Percentiles rank a stretch among this genome's conserved stretches.
These are phyloP conservation scores for Cytospora leucostoma DNA, from an alignment of 2,329 filamentous ascomycete species.

Conservation along the genomic window DNA sequence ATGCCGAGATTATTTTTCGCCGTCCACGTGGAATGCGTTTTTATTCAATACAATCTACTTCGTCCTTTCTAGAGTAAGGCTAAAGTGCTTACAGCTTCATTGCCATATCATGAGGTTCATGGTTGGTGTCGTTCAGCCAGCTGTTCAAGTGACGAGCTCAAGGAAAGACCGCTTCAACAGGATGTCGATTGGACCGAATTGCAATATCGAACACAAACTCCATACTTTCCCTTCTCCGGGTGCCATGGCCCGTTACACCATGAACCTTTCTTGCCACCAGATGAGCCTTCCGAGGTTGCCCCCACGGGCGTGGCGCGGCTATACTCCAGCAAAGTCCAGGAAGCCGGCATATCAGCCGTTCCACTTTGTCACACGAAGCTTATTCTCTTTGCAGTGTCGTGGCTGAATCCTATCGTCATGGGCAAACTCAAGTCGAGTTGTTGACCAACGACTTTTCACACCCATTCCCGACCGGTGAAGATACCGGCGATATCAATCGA, in stretches of 20 bases:
- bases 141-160: not conserved
- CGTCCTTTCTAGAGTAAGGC: not conserved
- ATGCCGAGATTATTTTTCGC: not conserved
- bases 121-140: not conserved
- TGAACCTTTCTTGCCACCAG: too few species aligned
- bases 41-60: not conserved
- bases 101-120: not conserved
- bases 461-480: not conserved
- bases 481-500: not conserved
- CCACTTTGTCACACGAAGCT: too few species aligned
- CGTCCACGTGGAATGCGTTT: not conserved
- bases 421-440: too few species aligned
- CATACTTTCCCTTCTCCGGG: not conserved
- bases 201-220: not conserved
- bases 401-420: too few species aligned
- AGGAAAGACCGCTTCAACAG: too few species aligned
- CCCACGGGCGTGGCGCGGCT: too few species aligned
- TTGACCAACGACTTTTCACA: not conserved
- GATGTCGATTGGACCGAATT: not conserved
- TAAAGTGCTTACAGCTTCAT: not conserved
- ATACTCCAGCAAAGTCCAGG: too few species aligned
- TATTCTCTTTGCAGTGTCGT: too few species aligned
- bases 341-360: too few species aligned
- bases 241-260: not conserved
- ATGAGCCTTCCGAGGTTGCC: too few species aligned